These are phyloP conservation scores for Curvularia spicifera DNA, from an alignment of 2,329 filamentous ascomycete species.

Conservation along the genomic window DNA sequence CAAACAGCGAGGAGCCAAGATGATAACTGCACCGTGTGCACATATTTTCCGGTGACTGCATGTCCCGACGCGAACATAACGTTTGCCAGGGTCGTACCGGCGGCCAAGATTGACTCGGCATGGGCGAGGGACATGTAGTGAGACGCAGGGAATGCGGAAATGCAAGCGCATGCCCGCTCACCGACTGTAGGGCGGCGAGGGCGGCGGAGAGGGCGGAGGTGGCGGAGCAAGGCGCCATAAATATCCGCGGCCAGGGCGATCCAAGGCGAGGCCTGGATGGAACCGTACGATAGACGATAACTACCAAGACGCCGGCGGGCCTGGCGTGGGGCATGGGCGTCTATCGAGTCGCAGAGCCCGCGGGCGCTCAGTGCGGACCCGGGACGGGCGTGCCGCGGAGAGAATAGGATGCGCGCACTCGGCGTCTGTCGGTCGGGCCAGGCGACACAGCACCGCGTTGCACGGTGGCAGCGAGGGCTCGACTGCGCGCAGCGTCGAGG, in stretches of 20 bases:
- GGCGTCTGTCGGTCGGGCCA: neutral
- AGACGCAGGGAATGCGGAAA: neutral
- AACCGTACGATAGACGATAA: neutral
- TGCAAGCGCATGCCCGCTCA: neutral
- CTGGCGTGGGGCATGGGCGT: neutral
- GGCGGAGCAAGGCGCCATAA: neutral
- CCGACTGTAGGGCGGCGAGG: neutral
- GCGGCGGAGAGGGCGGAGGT: neutral
- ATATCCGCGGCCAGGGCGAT: neutral
- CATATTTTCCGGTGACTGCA: neutral
- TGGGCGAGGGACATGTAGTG: neutral
- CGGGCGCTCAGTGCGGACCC: neutral
- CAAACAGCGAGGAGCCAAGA: neutral
- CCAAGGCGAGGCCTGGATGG: constrained; percentile 2
- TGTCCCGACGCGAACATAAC: neutral
- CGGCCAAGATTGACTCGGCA: neutral
- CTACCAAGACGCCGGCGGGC: constrained; percentile 1
- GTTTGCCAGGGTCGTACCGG: neutral
- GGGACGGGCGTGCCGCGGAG: constrained; percentile 8
- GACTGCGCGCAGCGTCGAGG: neutral
- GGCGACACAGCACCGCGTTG: neutral
- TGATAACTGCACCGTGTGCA: neutral
- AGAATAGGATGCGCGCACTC: neutral
- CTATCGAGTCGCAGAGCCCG: neutral
- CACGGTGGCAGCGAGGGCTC: constrained; percentile 9